Percentiles rank a stretch among this genome's conserved stretches.
Conservation (phyloP, 768 basidiomycete genomes). For the Infundibulicybe gibba region DNA sequence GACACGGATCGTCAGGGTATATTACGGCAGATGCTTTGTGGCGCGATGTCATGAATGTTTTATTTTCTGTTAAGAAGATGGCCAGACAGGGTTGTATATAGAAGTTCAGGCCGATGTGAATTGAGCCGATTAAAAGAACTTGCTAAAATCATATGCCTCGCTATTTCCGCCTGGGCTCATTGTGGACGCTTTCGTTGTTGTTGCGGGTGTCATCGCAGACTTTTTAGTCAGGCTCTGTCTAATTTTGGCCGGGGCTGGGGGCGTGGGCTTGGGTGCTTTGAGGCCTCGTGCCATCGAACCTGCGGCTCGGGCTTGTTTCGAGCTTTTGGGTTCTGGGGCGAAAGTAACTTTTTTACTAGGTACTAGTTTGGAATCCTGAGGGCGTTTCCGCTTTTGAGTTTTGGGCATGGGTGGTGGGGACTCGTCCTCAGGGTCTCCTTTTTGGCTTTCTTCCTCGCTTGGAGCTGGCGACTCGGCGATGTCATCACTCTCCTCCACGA, state of each 20-base stretch:
- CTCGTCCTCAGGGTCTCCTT: constrained; percentile 36
- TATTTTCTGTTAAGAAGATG: too few species aligned
- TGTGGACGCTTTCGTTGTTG: constrained; percentile 15
- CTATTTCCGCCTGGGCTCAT: constrained; percentile 12
- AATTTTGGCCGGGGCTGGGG: neutral
- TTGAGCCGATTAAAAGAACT: constrained; percentile 40
- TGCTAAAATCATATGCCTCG: constrained; percentile 55
- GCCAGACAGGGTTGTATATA: too few species aligned
- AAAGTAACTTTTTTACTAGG: constrained; percentile 56
- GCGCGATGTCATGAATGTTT: too few species aligned
- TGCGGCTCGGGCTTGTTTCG: constrained; percentile 13
- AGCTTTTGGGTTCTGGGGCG: constrained; percentile 23
- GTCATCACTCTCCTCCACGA: constrained; percentile 33
- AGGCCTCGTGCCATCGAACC: neutral
- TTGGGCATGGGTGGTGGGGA: constrained; percentile 23
- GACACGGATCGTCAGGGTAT: too few species aligned
- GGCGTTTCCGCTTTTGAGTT: constrained; percentile 47
- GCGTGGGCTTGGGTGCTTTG: too few species aligned
- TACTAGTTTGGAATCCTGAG: constrained; percentile 18
- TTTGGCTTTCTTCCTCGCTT: constrained; percentile 27
- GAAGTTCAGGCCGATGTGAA: too few species aligned
- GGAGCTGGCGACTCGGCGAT: constrained; percentile 15
- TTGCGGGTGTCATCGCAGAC: constrained; percentile 22
- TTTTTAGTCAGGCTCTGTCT: constrained; percentile 29
- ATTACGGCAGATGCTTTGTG: too few species aligned